A percentile compares a stretch with the other conserved stretches of the same genome.
phyloP scores from a whole-genome alignment of 306 rosid genomes.

The Trichosanthes cucumerina region DNA sequence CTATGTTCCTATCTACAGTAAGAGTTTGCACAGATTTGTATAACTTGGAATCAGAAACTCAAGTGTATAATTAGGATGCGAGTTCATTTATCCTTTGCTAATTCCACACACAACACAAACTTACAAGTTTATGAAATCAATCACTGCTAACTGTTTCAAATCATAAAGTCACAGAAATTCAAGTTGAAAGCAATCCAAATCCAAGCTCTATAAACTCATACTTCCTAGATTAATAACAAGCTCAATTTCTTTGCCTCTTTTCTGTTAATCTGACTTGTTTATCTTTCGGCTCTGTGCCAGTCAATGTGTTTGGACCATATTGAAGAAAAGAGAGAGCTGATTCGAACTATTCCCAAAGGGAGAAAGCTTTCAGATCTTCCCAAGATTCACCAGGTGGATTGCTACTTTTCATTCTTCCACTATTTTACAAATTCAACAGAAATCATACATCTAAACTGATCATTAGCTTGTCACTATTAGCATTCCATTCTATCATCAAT shows the following conservation, averaged over 20 bases:
- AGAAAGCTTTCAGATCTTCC: slow-evolving; percentile 52
- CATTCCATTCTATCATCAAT: background rate
- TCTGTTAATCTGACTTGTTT: background rate
- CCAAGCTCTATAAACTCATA: background rate
- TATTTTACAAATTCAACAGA: background rate
- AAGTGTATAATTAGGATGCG: too few species aligned
- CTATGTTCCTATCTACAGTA: background rate
- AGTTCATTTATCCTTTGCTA: too few species aligned
- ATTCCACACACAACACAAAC: too few species aligned
- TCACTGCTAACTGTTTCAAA: too few species aligned
- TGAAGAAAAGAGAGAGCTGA: slow-evolving; percentile 63
- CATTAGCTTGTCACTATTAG: background rate
- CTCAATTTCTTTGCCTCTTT: background rate
- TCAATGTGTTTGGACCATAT: slow-evolving; percentile 52
- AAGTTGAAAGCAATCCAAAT: background rate
- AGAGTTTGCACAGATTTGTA: too few species aligned
- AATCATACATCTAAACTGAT: background rate
- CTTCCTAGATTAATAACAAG: background rate
- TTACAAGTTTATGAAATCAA: too few species aligned
- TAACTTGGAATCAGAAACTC: background rate
- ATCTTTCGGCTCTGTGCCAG: slow-evolving; percentile 23
- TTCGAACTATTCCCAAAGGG: slow-evolving; percentile 44
- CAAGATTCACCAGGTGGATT: slow-evolving; percentile 58
- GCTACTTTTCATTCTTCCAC: background rate
- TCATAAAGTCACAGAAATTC: too few species aligned